Evolutionary conservation across 1,284 basidiomycete genomes (phyloP).

Genomic region (Vanrija pseudolonga): DNA sequence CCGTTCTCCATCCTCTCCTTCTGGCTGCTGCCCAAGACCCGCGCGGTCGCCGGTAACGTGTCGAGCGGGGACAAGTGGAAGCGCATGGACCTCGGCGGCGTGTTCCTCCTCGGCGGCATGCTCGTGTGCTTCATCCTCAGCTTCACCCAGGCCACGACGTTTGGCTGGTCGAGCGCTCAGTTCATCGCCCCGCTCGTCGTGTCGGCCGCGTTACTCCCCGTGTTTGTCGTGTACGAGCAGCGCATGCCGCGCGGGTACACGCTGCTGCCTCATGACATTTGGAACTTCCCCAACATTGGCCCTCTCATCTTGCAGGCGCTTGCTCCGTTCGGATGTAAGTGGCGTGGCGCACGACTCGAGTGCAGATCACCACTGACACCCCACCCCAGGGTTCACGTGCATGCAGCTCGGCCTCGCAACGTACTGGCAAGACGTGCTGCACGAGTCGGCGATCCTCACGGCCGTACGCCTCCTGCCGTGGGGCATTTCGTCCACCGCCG

Average conservation of each 20-base stretch:
- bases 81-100: conserved; percentile 46
- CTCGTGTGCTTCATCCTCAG: conserved; percentile 46
- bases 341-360: no score
- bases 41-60: conserved; percentile 39
- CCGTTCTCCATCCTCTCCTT: conserved; percentile 36
- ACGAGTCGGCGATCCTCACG: conserved; percentile 39
- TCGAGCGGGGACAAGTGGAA: conserved; percentile 39
- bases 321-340: conserved; percentile 5
- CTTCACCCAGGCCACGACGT: conserved; percentile 37
- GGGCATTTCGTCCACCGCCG: conserved; percentile 41
- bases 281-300: conserved; percentile 45
- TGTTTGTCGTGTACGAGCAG: conserved; percentile 29
- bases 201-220: conserved; percentile 14
- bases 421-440: conserved; percentile 41
- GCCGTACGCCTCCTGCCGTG: conserved; percentile 44
- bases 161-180: conserved; percentile 39
- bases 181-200: conserved; percentile 45
- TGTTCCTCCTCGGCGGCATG: conserved; percentile 31
- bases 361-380: no score
- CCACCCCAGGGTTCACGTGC: conserved; percentile 33
- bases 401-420: conserved; percentile 44
- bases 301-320: conserved; percentile 27
- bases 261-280: conserved; percentile 44
- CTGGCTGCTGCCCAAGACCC: conserved; percentile 38
- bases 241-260: conserved; percentile 37